These are phyloP conservation scores for Apiospora hydei DNA, from an alignment of 2,329 filamentous ascomycete genomes.

Conservation along the genomic window DNA sequence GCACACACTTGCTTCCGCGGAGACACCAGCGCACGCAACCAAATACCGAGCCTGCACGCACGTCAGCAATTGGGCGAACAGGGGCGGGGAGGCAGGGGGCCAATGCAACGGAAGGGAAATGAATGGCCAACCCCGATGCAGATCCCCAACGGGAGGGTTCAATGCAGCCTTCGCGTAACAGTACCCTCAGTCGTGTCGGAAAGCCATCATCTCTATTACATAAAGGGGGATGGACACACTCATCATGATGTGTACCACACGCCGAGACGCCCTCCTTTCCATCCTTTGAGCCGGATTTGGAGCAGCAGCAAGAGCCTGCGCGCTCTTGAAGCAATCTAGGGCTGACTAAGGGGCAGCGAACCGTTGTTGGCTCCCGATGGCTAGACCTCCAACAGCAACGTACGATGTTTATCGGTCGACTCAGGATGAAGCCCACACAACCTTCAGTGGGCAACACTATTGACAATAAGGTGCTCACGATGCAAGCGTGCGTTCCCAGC, in stretches of 20 bases:
- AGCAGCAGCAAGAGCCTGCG: not conserved
- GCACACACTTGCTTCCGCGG: not conserved
- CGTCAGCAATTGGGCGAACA: slow-evolving; percentile 4
- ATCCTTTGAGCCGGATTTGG: slow-evolving; percentile 5
- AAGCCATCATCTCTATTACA: not conserved
- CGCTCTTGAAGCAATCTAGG: not conserved
- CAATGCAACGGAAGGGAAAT: not conserved
- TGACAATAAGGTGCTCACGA: not conserved
- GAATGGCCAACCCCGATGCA: not conserved
- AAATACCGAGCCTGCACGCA: slow-evolving; percentile 2
- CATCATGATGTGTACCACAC: not conserved
- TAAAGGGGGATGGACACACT: not conserved
- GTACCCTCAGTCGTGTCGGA: not conserved
- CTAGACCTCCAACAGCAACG: not conserved
- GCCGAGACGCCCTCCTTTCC: not conserved
- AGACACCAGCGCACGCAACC: slow-evolving; percentile 1
- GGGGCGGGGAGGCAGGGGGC: not conserved
- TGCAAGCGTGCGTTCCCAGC: not conserved
- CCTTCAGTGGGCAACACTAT: not conserved
- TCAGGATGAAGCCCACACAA: not conserved
- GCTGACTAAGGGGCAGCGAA: slow-evolving; percentile 1
- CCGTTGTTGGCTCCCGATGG: not conserved
- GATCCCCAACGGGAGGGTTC: not conserved
- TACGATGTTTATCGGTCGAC: not conserved
- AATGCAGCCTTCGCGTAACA: slow-evolving; percentile 10